Conservation (phyloP, 306 rosid species). For the Rosa lucieae region DNA sequence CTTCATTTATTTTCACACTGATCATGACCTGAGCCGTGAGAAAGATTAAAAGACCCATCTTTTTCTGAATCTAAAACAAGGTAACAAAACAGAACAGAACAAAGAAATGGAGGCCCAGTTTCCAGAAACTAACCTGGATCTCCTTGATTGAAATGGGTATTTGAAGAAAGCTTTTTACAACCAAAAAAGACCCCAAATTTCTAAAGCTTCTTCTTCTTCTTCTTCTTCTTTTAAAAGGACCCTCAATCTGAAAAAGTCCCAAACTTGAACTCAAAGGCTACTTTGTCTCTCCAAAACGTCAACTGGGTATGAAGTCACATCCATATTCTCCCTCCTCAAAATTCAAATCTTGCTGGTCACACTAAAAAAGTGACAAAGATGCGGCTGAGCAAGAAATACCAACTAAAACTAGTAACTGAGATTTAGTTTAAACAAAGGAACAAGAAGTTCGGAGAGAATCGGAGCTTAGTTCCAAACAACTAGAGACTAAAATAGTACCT, state of each 20-base stretch:
- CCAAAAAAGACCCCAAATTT: conserved; percentile 4
- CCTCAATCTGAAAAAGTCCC: neutral
- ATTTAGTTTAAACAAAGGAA: conserved; percentile 11
- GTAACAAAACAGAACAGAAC: conserved; percentile 11
- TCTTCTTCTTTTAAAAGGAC: neutral
- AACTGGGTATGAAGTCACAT: conserved; percentile 10
- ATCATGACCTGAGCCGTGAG: conserved; percentile 15
- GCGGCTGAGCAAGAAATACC: conserved; percentile 5
- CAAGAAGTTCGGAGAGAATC: conserved; percentile 22
- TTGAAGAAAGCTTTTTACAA: neutral
- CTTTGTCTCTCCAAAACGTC: conserved; percentile 8
- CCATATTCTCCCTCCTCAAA: conserved; percentile 15
- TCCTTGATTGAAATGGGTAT: conserved; percentile 1
- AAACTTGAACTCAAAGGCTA: neutral
- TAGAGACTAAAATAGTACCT: conserved; percentile 17
- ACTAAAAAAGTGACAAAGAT: conserved; percentile 17
- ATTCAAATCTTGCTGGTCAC: conserved; percentile 12
- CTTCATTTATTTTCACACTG: conserved; percentile 2
- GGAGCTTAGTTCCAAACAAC: conserved; percentile 23
- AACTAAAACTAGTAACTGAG: neutral
- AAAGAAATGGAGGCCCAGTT: conserved; percentile 11
- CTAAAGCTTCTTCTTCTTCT: conserved; percentile 4
- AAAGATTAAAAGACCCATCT: conserved; percentile 18
- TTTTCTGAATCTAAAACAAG: neutral
- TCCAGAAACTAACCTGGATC: conserved; percentile 14